Evolutionary conservation across 2,329 filamentous ascomycete genomes (phyloP).

Genomic region (Pseudogymnoascus sp.): DNA sequence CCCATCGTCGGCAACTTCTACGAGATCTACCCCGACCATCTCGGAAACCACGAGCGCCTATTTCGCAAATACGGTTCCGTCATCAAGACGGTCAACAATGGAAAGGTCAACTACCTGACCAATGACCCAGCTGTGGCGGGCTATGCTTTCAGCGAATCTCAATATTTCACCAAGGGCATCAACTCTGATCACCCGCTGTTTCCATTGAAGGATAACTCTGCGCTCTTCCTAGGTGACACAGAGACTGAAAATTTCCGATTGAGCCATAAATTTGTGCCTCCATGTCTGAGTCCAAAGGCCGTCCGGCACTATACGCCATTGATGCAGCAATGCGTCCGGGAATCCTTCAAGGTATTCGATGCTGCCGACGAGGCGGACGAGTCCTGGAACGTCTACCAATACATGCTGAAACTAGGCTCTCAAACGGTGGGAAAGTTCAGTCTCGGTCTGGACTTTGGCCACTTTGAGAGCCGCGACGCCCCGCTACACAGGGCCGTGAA

Average conservation of each 20-base stretch:
- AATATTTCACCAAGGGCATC: slow-evolving; percentile 34
- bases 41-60: slow-evolving; percentile 35
- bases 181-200: slow-evolving; percentile 19
- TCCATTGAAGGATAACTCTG: slow-evolving; percentile 14
- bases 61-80: slow-evolving; percentile 34
- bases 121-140: slow-evolving; percentile 32
- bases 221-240: slow-evolving; percentile 19
- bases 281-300: slow-evolving; percentile 25
- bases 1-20: slow-evolving; percentile 33
- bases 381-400: slow-evolving; percentile 42
- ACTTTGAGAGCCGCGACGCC: slow-evolving; percentile 34
- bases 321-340: slow-evolving; percentile 18
- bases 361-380: slow-evolving; percentile 24
- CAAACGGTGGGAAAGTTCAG: slow-evolving; percentile 38
- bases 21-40: slow-evolving; percentile 35
- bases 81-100: slow-evolving; percentile 33
- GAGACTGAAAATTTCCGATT: slow-evolving; percentile 16
- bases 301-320: slow-evolving; percentile 28
- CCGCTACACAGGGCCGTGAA: slow-evolving; percentile 36
- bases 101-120: slow-evolving; percentile 28
- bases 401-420: slow-evolving; percentile 42
- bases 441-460: slow-evolving; percentile 38
- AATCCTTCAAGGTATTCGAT: slow-evolving; percentile 22
- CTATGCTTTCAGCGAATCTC: slow-evolving; percentile 29
- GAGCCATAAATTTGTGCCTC: slow-evolving; percentile 19